Conservation (phyloP, 1,139 yeast genomes). For the Nakaseomyces uthaithaninus region DNA sequence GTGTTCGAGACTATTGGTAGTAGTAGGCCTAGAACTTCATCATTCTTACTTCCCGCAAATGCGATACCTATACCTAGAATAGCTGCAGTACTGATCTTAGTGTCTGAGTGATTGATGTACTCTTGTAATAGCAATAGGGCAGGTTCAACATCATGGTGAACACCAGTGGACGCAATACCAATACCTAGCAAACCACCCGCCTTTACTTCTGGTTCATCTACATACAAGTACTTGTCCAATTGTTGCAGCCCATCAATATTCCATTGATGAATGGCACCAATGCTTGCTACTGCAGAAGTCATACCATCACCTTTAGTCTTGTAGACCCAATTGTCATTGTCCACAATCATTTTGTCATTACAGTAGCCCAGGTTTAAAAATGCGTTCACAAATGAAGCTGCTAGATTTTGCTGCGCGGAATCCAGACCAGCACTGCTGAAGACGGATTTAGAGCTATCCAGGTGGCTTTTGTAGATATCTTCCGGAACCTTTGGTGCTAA, state of each 20-base stretch:
- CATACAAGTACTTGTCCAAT: conserved; percentile 80
- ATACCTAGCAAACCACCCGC: conserved; percentile 97
- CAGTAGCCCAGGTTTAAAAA: conserved; percentile 89
- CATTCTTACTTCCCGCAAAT: conserved; percentile 88
- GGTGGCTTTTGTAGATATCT: conserved; percentile 85
- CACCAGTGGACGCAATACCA: conserved; percentile 90
- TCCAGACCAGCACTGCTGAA: conserved; percentile 56
- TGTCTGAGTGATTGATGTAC: conserved; percentile 50
- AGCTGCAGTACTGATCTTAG: conserved; percentile 65
- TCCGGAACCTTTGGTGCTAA: conserved; percentile 90
- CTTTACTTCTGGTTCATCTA: conserved; percentile 77
- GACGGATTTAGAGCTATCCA: conserved; percentile 58
- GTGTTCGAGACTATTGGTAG: conserved; percentile 84
- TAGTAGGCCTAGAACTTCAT: conserved; percentile 67
- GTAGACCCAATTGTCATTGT: conserved; percentile 82
- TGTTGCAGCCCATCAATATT: conserved; percentile 85
- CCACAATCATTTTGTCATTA: conserved; percentile 70
- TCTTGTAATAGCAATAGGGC: conserved; percentile 81
- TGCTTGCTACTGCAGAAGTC: conserved; percentile 88
- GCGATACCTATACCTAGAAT: conserved; percentile 90
- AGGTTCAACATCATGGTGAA: conserved; percentile 93
- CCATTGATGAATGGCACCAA: conserved; percentile 91
- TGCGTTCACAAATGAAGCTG: conserved; percentile 89
- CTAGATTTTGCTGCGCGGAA: conserved; percentile 91
- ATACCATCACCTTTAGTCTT: conserved; percentile 89